Evolutionary conservation across 495 filamentous ascomycete genomes (phyloP).

Genomic region (Jackrogersella multiformis): DNA sequence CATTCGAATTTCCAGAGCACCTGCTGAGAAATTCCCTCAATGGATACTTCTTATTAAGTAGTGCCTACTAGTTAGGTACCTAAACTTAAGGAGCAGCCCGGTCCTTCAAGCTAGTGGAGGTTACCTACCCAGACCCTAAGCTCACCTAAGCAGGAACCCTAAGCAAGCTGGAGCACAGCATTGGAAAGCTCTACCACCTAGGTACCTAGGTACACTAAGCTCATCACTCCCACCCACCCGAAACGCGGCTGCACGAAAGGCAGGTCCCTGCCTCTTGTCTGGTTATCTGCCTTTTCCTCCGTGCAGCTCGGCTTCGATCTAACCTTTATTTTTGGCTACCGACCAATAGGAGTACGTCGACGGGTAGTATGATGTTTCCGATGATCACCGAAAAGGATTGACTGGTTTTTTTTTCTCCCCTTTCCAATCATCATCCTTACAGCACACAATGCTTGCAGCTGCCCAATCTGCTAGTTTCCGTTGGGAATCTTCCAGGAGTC

Average conservation of each 20-base stretch:
- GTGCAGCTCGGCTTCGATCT: slow-evolving; percentile 35
- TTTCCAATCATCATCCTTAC: slow-evolving; percentile 14
- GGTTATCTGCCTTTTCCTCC: slow-evolving; percentile 22
- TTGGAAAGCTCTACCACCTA: neutral
- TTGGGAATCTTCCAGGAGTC: slow-evolving; percentile 33
- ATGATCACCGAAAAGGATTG: slow-evolving; percentile 12
- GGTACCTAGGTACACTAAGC: neutral
- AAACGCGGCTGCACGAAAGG: slow-evolving; percentile 28
- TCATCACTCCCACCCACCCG: slow-evolving; percentile 3
- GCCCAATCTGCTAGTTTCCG: slow-evolving; percentile 33
- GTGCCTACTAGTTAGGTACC: neutral
- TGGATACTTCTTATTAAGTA: neutral
- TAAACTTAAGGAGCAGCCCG: neutral
- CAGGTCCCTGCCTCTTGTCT: slow-evolving; percentile 9
- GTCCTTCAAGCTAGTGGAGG: neutral
- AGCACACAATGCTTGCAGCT: slow-evolving; percentile 3
- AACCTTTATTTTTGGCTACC: slow-evolving; percentile 22
- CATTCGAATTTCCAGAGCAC: neutral
- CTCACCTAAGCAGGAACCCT: slow-evolving; percentile 11
- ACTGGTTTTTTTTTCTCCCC: neutral
- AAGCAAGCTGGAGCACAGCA: no score
- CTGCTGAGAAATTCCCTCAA: slow-evolving; percentile 15
- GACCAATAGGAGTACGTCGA: slow-evolving; percentile 24
- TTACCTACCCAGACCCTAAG: neutral
- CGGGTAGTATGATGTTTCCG: slow-evolving; percentile 22